A percentile compares a stretch with the other conserved stretches of the same genome.
These are phyloP conservation scores for Fusarium sp. DNA, from an alignment of 2,329 filamentous ascomycete genomes.

Conservation along the genomic window DNA sequence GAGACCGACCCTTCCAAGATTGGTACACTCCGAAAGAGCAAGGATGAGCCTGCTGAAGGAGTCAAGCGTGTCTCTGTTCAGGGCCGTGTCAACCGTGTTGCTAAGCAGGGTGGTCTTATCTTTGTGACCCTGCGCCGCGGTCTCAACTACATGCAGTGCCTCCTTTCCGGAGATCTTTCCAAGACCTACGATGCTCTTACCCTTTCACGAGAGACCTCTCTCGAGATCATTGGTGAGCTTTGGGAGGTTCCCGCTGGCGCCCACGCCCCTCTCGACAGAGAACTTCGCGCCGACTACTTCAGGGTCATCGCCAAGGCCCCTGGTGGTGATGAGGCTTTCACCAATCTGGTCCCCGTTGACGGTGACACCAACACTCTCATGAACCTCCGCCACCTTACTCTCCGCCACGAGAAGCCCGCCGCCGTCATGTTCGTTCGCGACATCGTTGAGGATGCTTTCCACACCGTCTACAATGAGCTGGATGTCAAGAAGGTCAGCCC, in stretches of 20 bases:
- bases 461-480: slow-evolving; percentile 80
- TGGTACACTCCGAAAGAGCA: slow-evolving; percentile 48
- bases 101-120: slow-evolving; percentile 83
- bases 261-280: slow-evolving; percentile 84
- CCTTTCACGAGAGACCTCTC: slow-evolving; percentile 87
- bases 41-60: slow-evolving; percentile 48
- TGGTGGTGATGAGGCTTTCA: slow-evolving; percentile 90
- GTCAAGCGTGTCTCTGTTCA: slow-evolving; percentile 75
- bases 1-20: slow-evolving; percentile 47
- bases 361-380: slow-evolving; percentile 65
- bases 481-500: slow-evolving; percentile 86
- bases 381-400: slow-evolving; percentile 84
- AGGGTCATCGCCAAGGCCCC: slow-evolving; percentile 77
- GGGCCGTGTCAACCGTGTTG: slow-evolving; percentile 84
- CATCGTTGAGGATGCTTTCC: slow-evolving; percentile 83
- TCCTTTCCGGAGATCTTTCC: slow-evolving; percentile 73
- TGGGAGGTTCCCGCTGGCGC: slow-evolving; percentile 83
- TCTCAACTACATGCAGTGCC: slow-evolving; percentile 75
- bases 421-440: slow-evolving; percentile 89
- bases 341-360: slow-evolving; percentile 70
- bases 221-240: slow-evolving; percentile 87
- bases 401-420: slow-evolving; percentile 87
- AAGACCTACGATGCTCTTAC: slow-evolving; percentile 93
- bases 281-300: slow-evolving; percentile 92
- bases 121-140: slow-evolving; percentile 89